Percentiles rank a stretch among this genome's conserved stretches.
Conservation (phyloP, 2,329 filamentous ascomycete genomes). For the Xylariaceae sp. region DNA sequence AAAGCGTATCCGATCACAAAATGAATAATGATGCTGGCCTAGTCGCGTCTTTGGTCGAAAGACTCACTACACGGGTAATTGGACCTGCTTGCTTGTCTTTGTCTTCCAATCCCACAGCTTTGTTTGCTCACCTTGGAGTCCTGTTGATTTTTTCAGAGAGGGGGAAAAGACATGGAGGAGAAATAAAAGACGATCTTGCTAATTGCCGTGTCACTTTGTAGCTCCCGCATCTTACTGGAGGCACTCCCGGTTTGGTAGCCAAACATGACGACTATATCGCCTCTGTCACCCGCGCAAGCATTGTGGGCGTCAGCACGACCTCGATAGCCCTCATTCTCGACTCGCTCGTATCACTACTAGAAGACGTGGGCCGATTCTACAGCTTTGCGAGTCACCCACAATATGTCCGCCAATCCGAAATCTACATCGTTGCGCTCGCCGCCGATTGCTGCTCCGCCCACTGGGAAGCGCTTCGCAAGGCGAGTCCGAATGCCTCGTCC, state of each 20-base stretch:
- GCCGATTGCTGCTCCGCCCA: slow-evolving; percentile 60
- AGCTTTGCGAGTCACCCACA: slow-evolving; percentile 48
- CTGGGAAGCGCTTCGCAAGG: slow-evolving; percentile 44
- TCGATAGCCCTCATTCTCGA: slow-evolving; percentile 52
- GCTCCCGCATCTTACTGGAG: slow-evolving; percentile 60
- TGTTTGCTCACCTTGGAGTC: neutral
- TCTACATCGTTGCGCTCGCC: slow-evolving; percentile 57
- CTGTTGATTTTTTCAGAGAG: neutral
- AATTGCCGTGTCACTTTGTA: slow-evolving; percentile 15
- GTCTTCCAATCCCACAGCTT: neutral
- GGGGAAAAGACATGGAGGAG: neutral
- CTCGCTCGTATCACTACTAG: slow-evolving; percentile 50
- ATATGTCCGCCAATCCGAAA: slow-evolving; percentile 58
- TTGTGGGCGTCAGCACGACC: slow-evolving; percentile 54
- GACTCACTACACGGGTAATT: slow-evolving; percentile 55
- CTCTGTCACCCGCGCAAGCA: slow-evolving; percentile 53
- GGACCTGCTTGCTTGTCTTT: neutral
- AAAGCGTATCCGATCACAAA: slow-evolving; percentile 32
- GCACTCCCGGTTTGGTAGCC: slow-evolving; percentile 51
- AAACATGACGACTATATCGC: slow-evolving; percentile 54
- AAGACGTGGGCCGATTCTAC: slow-evolving; percentile 53
- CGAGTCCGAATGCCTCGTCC: slow-evolving; percentile 19
- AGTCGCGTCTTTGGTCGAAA: slow-evolving; percentile 57
- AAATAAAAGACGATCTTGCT: slow-evolving; percentile 4
- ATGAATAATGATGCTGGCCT: slow-evolving; percentile 58